phyloP scores from a whole-genome alignment of 1,284 basidiomycete genomes.

The Microbotryomycetes sp. region DNA sequence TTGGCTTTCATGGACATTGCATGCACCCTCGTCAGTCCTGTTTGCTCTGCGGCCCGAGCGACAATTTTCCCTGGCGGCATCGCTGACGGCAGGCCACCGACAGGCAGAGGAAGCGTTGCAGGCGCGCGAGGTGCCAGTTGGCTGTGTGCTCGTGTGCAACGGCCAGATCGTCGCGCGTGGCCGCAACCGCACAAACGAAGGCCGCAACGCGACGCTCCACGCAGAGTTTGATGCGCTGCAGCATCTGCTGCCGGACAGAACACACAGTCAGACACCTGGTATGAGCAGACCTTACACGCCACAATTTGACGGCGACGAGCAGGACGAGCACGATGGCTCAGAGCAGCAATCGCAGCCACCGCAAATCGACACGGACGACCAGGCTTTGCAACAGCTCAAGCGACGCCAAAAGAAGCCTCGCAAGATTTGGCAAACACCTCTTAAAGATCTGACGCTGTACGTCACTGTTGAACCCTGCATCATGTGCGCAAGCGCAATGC shows the following conservation, averaged over 20 bases:
- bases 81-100: background rate
- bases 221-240: slow-evolving; percentile 98
- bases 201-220: slow-evolving; percentile 88
- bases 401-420: slow-evolving; percentile 30
- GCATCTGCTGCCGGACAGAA: slow-evolving; percentile 57
- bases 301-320: slow-evolving; percentile 4
- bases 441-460: slow-evolving; percentile 77
- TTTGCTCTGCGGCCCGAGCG: background rate
- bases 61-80: background rate
- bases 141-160: slow-evolving; percentile 86
- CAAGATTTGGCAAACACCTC: slow-evolving; percentile 49
- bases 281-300: slow-evolving; percentile 15
- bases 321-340: background rate
- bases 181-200: slow-evolving; percentile 89
- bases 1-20: slow-evolving; percentile 37
- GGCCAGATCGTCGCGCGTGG: slow-evolving; percentile 70
- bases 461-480: slow-evolving; percentile 99
- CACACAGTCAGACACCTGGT: slow-evolving; percentile 7
- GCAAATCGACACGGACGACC: slow-evolving; percentile 39
- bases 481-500: slow-evolving; percentile 93
- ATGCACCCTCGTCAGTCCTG: slow-evolving; percentile 31
- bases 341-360: background rate
- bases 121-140: slow-evolving; percentile 87
- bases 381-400: slow-evolving; percentile 44
- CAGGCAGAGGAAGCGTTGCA: slow-evolving; percentile 66